Evolutionary conservation across 1,284 basidiomycete species (phyloP).

Genomic region (Chalciporus piperatoides): DNA sequence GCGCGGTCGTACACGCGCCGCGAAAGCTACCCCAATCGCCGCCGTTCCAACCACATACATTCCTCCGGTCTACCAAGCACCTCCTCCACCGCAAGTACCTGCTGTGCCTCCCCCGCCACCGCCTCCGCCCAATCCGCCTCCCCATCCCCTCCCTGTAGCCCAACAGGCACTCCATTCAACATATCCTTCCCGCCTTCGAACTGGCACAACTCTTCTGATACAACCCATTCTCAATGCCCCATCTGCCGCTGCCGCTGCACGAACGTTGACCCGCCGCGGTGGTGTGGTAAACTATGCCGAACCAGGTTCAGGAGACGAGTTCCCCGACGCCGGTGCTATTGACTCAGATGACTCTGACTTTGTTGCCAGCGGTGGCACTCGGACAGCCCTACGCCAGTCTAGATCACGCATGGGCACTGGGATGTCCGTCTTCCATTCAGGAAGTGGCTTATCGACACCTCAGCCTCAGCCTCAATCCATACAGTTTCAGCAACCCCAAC

Average conservation of each 20-base stretch:
- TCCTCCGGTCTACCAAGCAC: constrained; percentile 32
- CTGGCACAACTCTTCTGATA: constrained; percentile 85
- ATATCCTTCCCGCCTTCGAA: constrained; percentile 90
- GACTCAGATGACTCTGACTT: constrained; percentile 75
- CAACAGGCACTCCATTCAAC: constrained; percentile 80
- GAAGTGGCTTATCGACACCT: constrained; percentile 31
- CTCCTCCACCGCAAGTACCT: constrained; percentile 17
- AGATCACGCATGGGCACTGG: constrained; percentile 37
- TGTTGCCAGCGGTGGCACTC: constrained; percentile 48
- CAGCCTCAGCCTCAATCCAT: constrained; percentile 31
- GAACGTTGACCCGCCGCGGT: constrained; percentile 52
- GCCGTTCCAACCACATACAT: constrained; percentile 33
- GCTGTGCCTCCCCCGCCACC: constrained; percentile 21
- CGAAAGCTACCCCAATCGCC: constrained; percentile 32
- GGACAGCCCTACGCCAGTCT: constrained; percentile 42
- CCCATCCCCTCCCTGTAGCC: constrained; percentile 52
- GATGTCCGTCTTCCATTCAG: constrained; percentile 35
- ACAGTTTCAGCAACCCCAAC: constrained; percentile 25
- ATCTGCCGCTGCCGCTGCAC: constrained; percentile 34
- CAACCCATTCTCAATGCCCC: constrained; percentile 71
- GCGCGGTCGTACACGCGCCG: constrained; percentile 33
- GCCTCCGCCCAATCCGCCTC: constrained; percentile 42
- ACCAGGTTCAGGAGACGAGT: constrained; percentile 76
- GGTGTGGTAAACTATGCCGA: constrained; percentile 86
- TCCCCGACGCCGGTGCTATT: constrained; percentile 72